A percentile compares a stretch with the other conserved stretches of the same genome.
Evolutionary conservation across 192 early-diverging fungal species (phyloP).

Genomic region (Dissophora globulifera): DNA sequence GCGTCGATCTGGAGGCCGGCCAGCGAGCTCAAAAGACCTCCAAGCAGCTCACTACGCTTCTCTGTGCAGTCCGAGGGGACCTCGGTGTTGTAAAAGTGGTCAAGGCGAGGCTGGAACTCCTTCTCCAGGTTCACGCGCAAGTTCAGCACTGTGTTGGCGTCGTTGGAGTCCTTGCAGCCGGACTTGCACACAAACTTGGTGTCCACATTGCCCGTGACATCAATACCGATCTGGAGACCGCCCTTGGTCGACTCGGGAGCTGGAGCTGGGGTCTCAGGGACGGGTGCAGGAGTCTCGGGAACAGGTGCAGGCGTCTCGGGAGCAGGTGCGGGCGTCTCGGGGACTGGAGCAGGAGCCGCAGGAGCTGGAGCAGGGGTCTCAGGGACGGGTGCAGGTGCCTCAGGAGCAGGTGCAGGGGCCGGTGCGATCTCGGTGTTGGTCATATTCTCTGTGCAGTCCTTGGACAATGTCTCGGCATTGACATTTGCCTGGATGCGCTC

Average conservation of each 20-base stretch:
- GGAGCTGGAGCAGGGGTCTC: slow-evolving; percentile 8
- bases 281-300: slow-evolving; percentile 8
- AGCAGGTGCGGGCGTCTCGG: slow-evolving; percentile 1
- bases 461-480: slow-evolving; percentile 34
- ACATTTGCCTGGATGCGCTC: slow-evolving; percentile 21
- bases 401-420: neutral
- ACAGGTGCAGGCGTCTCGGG: neutral
- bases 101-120: slow-evolving; percentile 13
- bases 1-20: too few relatives aligned
- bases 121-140: slow-evolving; percentile 32
- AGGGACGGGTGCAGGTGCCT: slow-evolving; percentile 3
- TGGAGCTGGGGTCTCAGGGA: slow-evolving; percentile 12
- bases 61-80: slow-evolving; percentile 18
- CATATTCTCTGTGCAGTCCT: slow-evolving; percentile 49
- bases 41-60: slow-evolving; percentile 9
- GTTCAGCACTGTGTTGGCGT: slow-evolving; percentile 20
- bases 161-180: slow-evolving; percentile 36
- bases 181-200: slow-evolving; percentile 39
- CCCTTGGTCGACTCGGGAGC: neutral
- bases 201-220: slow-evolving; percentile 9
- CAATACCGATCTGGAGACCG: neutral
- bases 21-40: neutral
- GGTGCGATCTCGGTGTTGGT: slow-evolving; percentile 29
- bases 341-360: slow-evolving; percentile 6
- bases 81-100: slow-evolving; percentile 23